Evolutionary conservation across 106 monocot species (phyloP), one percentile per base, ranked within the genome.

Genomic region (Ottelia alismoides): DNA sequence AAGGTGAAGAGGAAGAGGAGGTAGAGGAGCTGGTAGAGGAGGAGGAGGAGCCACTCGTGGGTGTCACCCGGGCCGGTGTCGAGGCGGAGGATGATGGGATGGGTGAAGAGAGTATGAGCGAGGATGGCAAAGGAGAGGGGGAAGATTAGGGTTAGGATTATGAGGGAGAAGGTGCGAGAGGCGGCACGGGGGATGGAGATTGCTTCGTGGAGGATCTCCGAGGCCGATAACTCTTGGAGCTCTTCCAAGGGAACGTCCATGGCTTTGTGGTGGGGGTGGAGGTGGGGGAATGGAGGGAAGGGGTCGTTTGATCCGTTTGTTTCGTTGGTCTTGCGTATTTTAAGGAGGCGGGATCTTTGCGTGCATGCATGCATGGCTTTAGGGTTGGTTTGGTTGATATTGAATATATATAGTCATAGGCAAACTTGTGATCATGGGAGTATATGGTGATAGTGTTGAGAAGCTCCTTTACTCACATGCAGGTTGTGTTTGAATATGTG

Each of bases 1-100:
- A 84, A 76, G 62, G 72, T 70, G 84, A 84, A 76, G 69, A 84
- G 75, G 61, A 76, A 54, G 62, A 84, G 47, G 44, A 84, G 74
- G 75, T 84, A 84, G 68, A 58, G 7, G 68, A 75, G 65, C 58
- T 84, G 69, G 72, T 72, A 72, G 52, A 75, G 45, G 59, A 84
- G 53, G 53, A 76, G 65, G 51, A 58, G 44, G 24, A 56, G 6
- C 63, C 66, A 78, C 28, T 71, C 27, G 56, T 45, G 31, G 53
- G 30, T 0, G 9, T 49, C 24, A 12, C n/a, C 30, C 22, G 22
- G 28, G n/a, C n/a, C n/a, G 25, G 73, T 27, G 46, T 70, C 27
- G 52, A 57, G 9, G 30, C 45, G 18, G 51, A 56, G 5, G 18
- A 46, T 23, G 31, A 43, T 22, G 26, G 25, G 19, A 11, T 61